Evolutionary conservation across 208 protist genomes (phyloP).

Genomic region (Kentomonas sorsogonicus): DNA sequence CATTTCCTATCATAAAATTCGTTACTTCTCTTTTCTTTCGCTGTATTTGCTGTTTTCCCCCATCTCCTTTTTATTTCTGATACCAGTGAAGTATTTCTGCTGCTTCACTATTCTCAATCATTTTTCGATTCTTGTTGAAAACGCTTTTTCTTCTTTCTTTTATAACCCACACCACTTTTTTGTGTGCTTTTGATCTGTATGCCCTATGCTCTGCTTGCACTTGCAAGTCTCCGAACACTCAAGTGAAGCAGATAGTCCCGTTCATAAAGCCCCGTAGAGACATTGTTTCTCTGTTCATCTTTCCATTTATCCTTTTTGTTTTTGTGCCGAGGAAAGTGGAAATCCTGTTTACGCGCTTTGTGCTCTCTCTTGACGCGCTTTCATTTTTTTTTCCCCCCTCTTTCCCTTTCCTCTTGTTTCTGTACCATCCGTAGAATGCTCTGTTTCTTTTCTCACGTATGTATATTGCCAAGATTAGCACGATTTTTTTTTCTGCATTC

Average conservation of each 20-base stretch:
- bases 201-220: background rate
- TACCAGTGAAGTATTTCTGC: too few species aligned
- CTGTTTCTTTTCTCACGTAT: background rate
- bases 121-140: too few species aligned
- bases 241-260: background rate
- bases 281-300: too few species aligned
- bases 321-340: background rate
- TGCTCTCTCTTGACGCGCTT: background rate
- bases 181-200: background rate
- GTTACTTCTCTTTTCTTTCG: too few species aligned
- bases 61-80: too few species aligned
- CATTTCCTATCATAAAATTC: too few species aligned
- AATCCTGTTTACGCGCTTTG: background rate
- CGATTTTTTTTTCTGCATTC: background rate
- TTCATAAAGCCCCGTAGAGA: background rate
- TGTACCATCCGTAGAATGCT: background rate
- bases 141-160: too few species aligned
- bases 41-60: too few species aligned
- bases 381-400: background rate
- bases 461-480: too few species aligned
- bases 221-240: background rate
- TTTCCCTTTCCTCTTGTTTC: background rate
- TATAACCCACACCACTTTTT: background rate
- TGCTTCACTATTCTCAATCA: too few species aligned
- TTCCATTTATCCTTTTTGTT: too few species aligned